Conservation (phyloP, 257 asterid genomes). For the Ophiorrhiza pumila region DNA sequence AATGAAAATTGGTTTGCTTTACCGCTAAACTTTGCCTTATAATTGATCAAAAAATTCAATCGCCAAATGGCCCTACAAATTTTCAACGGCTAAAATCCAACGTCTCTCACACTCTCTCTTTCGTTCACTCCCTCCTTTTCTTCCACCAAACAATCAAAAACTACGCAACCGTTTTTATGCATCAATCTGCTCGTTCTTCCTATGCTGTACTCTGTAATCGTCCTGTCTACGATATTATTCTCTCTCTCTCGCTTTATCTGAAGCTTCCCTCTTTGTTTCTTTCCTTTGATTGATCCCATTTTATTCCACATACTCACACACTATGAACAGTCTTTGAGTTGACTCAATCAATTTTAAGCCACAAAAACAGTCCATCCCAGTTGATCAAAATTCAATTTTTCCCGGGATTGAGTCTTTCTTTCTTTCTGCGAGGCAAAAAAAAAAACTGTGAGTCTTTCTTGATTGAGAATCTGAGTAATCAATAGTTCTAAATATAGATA, state of each 20-base stretch:
- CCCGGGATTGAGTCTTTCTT: neutral
- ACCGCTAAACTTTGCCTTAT: conserved; percentile 7
- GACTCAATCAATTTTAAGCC: conserved; percentile 6
- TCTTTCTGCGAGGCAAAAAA: neutral
- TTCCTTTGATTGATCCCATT: conserved; percentile 14
- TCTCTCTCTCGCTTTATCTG: neutral
- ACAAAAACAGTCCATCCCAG: neutral
- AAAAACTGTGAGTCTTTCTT: neutral
- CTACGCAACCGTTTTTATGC: conserved; percentile 2
- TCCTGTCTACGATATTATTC: conserved; percentile 24
- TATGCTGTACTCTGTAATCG: conserved; percentile 10
- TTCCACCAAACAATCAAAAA: conserved; percentile 9
- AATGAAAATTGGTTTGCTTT: conserved; percentile 3
- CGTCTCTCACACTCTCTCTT: conserved; percentile 14
- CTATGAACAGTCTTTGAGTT: neutral
- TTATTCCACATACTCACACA: neutral
- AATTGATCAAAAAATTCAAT: neutral
- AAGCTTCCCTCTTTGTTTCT: conserved; percentile 19
- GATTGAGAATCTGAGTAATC: neutral
- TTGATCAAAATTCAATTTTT: neutral
- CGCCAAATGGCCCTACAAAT: conserved; percentile 13
- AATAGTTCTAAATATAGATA: conserved; percentile 2
- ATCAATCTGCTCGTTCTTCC: neutral
- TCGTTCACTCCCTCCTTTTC: neutral
- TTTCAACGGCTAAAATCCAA: conserved; percentile 19